A percentile compares a stretch with the other conserved stretches of the same genome.
phyloP scores from a whole-genome alignment of 106 monocot genomes.

The Iris macrosiphon region DNA sequence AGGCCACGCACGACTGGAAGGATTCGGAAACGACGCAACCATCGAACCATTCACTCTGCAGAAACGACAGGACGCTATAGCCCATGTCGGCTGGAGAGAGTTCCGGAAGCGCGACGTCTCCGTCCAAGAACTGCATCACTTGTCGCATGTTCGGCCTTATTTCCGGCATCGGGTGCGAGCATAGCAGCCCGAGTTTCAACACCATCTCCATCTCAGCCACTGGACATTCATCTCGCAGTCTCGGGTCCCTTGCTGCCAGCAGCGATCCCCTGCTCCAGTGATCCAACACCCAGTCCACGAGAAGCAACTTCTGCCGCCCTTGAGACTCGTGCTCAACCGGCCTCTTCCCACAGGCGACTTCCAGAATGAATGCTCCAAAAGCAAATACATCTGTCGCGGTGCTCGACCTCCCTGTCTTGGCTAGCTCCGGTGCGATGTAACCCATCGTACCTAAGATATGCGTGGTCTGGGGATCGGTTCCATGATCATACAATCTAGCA shows the following conservation, averaged over 20 bases:
- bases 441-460: conserved; percentile 79
- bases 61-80: no score
- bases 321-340: background rate
- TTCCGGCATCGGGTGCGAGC: conserved; percentile 10
- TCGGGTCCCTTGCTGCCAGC: conserved; percentile 39
- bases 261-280: background rate
- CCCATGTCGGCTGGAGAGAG: background rate
- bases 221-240: no score
- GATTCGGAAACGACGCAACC: no score
- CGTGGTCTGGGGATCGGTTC: conserved; percentile 43
- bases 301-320: conserved; percentile 1
- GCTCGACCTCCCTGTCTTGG: conserved; percentile 1
- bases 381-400: conserved; percentile 11
- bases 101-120: background rate
- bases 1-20: no score
- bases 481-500: conserved; percentile 15
- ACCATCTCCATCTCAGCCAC: conserved; percentile 23
- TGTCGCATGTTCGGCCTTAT: conserved; percentile 11
- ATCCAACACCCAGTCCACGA: conserved; percentile 37
- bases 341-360: conserved; percentile 9
- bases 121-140: conserved; percentile 7
- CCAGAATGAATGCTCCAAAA: conserved; percentile 7
- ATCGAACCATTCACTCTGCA: no score
- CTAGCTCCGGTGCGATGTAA: conserved; percentile 15
- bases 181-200: conserved; percentile 14